Evolutionary conservation across 192 early-diverging fungal genomes (phyloP).

Genomic region (Obelidium mucronatum): DNA sequence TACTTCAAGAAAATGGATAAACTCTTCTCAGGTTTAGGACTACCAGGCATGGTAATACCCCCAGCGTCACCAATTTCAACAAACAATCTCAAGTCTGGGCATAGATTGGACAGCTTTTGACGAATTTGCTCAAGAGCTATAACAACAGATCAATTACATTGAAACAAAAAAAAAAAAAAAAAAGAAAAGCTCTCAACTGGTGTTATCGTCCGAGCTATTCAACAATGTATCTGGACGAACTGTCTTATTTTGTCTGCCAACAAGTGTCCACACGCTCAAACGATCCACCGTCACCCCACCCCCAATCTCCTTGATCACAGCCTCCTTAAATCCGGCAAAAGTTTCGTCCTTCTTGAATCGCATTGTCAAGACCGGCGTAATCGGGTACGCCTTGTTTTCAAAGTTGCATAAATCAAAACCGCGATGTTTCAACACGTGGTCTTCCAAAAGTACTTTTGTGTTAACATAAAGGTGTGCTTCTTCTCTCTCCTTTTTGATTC

Average conservation of each 20-base stretch:
- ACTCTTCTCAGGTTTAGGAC: conserved; percentile 20
- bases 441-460: conserved; percentile 71
- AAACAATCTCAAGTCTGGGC: conserved; percentile 52
- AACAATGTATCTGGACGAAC: conserved; percentile 82
- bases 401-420: conserved; percentile 91
- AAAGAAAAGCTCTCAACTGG: conserved; percentile 48
- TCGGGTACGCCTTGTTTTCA: conserved; percentile 56
- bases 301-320: conserved; percentile 46
- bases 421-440: conserved; percentile 71
- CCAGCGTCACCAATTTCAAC: conserved; percentile 38
- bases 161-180: too few relatives aligned
- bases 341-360: conserved; percentile 68
- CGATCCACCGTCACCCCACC: conserved; percentile 57
- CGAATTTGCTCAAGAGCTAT: conserved; percentile 44
- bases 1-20: conserved; percentile 86
- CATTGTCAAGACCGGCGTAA: conserved; percentile 35
- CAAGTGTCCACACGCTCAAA: conserved; percentile 86
- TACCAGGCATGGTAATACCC: neutral
- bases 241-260: conserved; percentile 91
- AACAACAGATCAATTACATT: neutral
- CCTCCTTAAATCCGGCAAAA: conserved; percentile 46
- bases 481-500: conserved; percentile 69
- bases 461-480: conserved; percentile 74
- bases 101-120: conserved; percentile 37
- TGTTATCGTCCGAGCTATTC: conserved; percentile 49